These are phyloP conservation scores for Dendrobium officinale DNA, from an alignment of 106 monocot genomes.

Conservation along the genomic window DNA sequence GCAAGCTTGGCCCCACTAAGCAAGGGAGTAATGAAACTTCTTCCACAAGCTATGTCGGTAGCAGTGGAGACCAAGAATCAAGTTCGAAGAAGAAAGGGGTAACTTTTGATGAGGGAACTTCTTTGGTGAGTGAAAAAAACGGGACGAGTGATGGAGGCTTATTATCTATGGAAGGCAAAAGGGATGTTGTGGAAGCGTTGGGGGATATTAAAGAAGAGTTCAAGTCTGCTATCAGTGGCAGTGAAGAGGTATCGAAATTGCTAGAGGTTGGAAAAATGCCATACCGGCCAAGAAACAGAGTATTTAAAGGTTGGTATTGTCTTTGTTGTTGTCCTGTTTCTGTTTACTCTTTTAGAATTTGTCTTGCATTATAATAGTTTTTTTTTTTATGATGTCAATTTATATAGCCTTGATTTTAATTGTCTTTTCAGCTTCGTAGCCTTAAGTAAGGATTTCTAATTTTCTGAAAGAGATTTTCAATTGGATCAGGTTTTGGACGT, in stretches of 20 bases:
- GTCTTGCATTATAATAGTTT: neutral
- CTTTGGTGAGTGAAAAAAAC: slow-evolving; percentile 13
- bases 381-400: neutral
- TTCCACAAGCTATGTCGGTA: neutral
- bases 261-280: slow-evolving; percentile 62
- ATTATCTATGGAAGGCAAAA: slow-evolving; percentile 15
- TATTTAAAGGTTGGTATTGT: slow-evolving; percentile 46
- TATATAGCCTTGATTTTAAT: neutral
- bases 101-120: slow-evolving; percentile 33
- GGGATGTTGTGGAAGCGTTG: slow-evolving; percentile 49
- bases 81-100: slow-evolving; percentile 35
- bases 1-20: slow-evolving; percentile 19
- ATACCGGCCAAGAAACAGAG: slow-evolving; percentile 22
- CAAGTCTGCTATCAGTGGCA: slow-evolving; percentile 28
- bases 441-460: neutral
- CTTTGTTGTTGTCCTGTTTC: neutral
- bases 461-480: neutral
- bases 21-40: slow-evolving; percentile 35
- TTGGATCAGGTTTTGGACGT: neutral
- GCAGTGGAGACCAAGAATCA: slow-evolving; percentile 16
- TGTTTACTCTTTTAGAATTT: neutral
- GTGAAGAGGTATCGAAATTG: slow-evolving; percentile 46
- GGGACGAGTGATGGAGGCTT: slow-evolving; percentile 12
- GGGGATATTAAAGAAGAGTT: slow-evolving; percentile 68
- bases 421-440: neutral